phyloP scores from a whole-genome alignment of 257 asterid genomes.

The Datura wrightii region DNA sequence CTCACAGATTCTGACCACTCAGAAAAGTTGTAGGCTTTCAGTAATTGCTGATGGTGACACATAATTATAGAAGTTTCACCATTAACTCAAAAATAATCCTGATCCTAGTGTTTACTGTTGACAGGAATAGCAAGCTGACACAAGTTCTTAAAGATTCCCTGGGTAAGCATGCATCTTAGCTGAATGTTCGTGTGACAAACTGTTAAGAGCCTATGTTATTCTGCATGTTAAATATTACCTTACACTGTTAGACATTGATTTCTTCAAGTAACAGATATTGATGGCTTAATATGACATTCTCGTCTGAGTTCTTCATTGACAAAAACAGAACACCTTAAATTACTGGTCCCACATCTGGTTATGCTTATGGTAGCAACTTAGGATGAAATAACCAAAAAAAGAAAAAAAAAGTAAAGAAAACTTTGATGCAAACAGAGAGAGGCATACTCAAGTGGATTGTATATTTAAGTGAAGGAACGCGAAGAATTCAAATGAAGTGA shows the following conservation, averaged over 20 bases:
- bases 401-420: background rate
- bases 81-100: background rate
- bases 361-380: background rate
- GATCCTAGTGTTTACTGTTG: conserved; percentile 18
- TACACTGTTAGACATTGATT: background rate
- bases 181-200: conserved; percentile 22
- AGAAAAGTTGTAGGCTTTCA: background rate
- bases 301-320: background rate
- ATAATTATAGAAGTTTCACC: background rate
- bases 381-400: background rate
- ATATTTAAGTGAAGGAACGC: background rate
- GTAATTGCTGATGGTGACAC: background rate
- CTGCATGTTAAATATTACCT: background rate
- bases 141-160: conserved; percentile 43
- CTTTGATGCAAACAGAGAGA: background rate
- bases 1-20: background rate
- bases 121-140: conserved; percentile 41
- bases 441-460: background rate
- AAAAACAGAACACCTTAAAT: background rate
- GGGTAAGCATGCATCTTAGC: conserved; percentile 29
- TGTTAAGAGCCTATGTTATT: background rate
- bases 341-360: background rate
- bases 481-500: background rate
- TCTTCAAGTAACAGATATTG: conserved; percentile 5
- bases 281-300: background rate